A percentile compares a stretch with the other conserved stretches of the same genome.
phyloP scores from a whole-genome alignment of 208 protist genomes.

The Naegleria fowleri region DNA sequence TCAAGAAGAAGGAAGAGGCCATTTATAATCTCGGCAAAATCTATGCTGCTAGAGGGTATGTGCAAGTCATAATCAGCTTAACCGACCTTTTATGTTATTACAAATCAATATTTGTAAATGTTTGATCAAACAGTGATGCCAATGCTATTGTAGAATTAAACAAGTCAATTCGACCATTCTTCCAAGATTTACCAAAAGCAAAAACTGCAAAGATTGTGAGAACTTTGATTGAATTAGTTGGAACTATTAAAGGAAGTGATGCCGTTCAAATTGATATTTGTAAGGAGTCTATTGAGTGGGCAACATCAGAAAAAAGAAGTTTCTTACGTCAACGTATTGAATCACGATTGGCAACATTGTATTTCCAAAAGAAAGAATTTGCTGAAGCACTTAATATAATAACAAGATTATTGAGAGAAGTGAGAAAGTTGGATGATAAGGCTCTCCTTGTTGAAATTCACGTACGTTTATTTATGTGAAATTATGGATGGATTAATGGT shows the following conservation, averaged over 20 bases:
- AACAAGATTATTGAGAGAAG: constrained; percentile 75
- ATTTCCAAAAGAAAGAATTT: constrained; percentile 74
- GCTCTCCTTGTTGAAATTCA: constrained; percentile 93
- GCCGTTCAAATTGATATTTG: constrained; percentile 77
- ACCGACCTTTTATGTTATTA: not conserved
- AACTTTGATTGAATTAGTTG: constrained; percentile 69
- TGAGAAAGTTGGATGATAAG: constrained; percentile 95
- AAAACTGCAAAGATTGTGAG: constrained; percentile 83
- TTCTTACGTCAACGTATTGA: constrained; percentile 93
- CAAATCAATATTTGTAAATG: no score
- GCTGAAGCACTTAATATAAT: constrained; percentile 67
- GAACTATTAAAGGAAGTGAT: constrained; percentile 65
- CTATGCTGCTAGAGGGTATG: not conserved
- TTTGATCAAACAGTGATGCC: not conserved
- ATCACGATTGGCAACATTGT: constrained; percentile 78
- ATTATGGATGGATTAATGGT: not conserved
- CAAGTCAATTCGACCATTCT: constrained; percentile 59
- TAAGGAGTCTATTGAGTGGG: constrained; percentile 88
- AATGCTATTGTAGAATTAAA: constrained; percentile 46
- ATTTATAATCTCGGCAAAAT: constrained; percentile 4
- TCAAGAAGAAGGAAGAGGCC: not conserved
- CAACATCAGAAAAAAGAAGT: constrained; percentile 82
- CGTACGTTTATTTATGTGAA: not conserved
- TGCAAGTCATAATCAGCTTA: not conserved
- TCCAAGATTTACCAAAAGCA: constrained; percentile 69